Conservation (phyloP, 73 alveolate species). For the Stentor roeselii region DNA sequence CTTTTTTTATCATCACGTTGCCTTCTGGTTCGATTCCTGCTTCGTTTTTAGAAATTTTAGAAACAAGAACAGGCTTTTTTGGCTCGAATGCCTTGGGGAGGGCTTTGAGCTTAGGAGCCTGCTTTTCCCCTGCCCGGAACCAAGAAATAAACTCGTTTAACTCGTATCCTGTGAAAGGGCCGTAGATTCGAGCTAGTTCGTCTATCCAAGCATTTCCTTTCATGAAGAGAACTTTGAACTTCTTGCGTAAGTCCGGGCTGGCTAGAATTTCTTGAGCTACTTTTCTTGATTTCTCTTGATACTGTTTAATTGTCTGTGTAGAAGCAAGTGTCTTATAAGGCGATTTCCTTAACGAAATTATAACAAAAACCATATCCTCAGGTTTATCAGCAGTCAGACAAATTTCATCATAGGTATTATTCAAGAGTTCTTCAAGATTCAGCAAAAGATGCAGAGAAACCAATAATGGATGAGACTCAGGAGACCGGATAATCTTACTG, state of each 20-base stretch:
- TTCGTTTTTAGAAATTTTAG: neutral
- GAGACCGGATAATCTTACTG: too few species aligned
- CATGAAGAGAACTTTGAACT: neutral
- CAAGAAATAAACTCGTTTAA: conserved; percentile 3
- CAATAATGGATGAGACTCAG: too few species aligned
- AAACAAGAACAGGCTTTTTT: neutral
- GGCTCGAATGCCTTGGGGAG: conserved; percentile 17
- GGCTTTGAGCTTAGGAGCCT: neutral
- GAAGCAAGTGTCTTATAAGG: too few species aligned
- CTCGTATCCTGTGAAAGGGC: neutral
- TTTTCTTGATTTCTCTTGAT: neutral
- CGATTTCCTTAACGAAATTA: too few species aligned
- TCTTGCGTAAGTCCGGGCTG: neutral
- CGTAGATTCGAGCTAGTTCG: neutral
- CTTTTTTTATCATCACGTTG: neutral
- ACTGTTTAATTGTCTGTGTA: neutral
- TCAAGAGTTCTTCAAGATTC: too few species aligned
- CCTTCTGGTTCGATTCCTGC: neutral
- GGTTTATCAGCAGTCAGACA: too few species aligned
- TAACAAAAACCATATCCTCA: too few species aligned
- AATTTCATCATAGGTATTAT: too few species aligned
- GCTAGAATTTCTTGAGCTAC: neutral
- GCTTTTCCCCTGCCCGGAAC: neutral
- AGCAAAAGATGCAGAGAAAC: too few species aligned
- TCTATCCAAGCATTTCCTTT: conserved; percentile 10